Base-by-base conservation (phyloP, 768 basidiomycete species). In the Chalciporus sphaerocephalus region DNA sequence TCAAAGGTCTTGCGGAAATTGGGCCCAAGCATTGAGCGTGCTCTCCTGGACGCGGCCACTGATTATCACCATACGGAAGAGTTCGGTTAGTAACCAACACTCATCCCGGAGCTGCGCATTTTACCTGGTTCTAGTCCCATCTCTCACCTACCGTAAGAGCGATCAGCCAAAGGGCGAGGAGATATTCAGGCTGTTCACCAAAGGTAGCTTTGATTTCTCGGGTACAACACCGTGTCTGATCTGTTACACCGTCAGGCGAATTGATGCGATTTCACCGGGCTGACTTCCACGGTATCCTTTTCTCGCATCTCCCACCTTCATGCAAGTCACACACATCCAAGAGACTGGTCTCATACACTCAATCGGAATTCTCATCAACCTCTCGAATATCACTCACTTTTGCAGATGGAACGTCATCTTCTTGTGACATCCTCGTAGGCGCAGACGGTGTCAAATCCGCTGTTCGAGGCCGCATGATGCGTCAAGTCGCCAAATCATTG, bases 381-480 rank as follows among this genome's bases (percentile, higher is more conserved):
- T 48, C 54, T 7, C 50, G 48, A 1, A 71, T 83, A 51, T 69
- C 62, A 22, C 65, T 88, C 46, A 55, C 68, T 17, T 88, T 87
- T 57, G 67, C 76, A 50, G 86, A 87, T 54, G 83, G 81, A 33
- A 69, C 80, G 12, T 72, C 66, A 10, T 69, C 79, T 5, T 67
- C 69, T 18, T 86, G 82, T 56, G 84, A 87, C 58, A 58, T 86
- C 10, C 74, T 88, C 20, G 62, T 86, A 42, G 84, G 83, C 28
- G 83, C 82, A n/a, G 84, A 86, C 51, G 83, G 83, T 4, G 48
- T 85, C 47, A 79, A 78, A 63, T 84, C 81, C 23, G 69, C 68
- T 46, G 76, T 67, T 16, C 68, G 74, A 17, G 47, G 52, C 6
- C 40, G 38, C 34, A 57, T 81, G 53, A 67, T 71, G 47, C 48